Conservation (phyloP, 164 flowering plant genomes). For the Taxillus chinensis region DNA sequence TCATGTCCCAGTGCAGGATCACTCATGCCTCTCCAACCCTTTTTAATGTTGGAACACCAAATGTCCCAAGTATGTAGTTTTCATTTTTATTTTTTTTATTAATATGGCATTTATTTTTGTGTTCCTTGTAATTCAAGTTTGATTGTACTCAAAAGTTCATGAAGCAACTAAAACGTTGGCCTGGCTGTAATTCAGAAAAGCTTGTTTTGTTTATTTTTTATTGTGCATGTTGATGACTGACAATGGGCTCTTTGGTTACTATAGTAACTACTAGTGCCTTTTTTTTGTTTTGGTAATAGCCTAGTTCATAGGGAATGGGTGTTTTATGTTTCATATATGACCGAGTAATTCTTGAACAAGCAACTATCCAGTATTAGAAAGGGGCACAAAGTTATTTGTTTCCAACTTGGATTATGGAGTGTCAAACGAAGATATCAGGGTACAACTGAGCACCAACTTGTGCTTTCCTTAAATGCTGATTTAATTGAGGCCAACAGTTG, state of each 20-base stretch:
- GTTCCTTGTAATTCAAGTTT: neutral
- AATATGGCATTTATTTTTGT: too few species aligned
- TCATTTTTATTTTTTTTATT: too few species aligned
- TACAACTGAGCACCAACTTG: constrained; percentile 19
- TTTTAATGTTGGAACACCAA: constrained; percentile 95
- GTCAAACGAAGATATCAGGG: constrained; percentile 87
- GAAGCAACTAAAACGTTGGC: neutral
- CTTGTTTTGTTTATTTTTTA: too few species aligned
- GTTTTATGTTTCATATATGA: too few species aligned
- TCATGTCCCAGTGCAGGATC: constrained; percentile 98
- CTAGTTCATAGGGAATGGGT: too few species aligned
- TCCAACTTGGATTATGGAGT: constrained; percentile 87
- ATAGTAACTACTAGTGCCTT: too few species aligned
- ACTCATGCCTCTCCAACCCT: constrained; percentile 99
- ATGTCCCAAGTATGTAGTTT: constrained; percentile 84
- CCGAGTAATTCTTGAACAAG: too few species aligned
- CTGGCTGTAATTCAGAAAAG: neutral
- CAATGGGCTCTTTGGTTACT: too few species aligned
- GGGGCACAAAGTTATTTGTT: constrained; percentile 63
- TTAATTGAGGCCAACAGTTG: too few species aligned
- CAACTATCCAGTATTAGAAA: constrained; percentile 52
- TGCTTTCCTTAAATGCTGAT: constrained; percentile 6
- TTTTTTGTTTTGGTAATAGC: too few species aligned
- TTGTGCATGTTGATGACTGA: too few species aligned
- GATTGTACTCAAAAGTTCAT: neutral